phyloP scores from a whole-genome alignment of 164 flowering plant genomes.

The Buxus sempervirens region DNA sequence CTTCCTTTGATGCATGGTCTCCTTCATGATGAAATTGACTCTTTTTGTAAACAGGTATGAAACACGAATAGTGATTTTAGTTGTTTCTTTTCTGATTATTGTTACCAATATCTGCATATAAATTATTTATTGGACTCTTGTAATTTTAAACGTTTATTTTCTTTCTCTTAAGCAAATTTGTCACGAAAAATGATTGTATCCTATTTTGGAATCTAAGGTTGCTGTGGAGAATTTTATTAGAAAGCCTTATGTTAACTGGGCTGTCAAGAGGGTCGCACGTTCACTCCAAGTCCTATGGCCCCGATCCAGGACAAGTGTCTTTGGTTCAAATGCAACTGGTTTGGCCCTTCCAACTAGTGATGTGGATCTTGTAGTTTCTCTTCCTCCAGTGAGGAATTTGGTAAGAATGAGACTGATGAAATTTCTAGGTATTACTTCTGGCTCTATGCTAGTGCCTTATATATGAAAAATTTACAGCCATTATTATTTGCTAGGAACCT shows the following conservation, averaged over 20 bases:
- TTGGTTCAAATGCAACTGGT: constrained; percentile 95
- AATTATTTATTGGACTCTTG: background rate
- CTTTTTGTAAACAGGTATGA: constrained; percentile 78
- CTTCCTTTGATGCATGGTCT: constrained; percentile 61
- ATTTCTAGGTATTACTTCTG: constrained; percentile 1
- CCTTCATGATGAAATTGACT: constrained; percentile 87
- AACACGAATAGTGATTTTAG: background rate
- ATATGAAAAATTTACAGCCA: background rate
- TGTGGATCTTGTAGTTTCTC: constrained; percentile 96
- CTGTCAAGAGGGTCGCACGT: constrained; percentile 87
- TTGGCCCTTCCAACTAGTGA: constrained; percentile 95
- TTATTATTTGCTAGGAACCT: constrained; percentile 61
- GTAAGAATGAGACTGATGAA: constrained; percentile 36
- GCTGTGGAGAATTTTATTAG: constrained; percentile 70
- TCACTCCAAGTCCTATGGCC: constrained; percentile 99
- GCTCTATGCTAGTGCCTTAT: background rate
- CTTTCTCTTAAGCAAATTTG: constrained; percentile 1
- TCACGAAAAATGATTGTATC: constrained; percentile 11
- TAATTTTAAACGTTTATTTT: background rate
- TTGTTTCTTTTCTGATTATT: background rate
- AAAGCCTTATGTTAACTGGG: constrained; percentile 92
- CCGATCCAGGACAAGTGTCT: constrained; percentile 79
- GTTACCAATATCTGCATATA: background rate
- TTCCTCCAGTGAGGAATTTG: constrained; percentile 97
- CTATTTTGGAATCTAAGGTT: constrained; percentile 46